phyloP scores from a whole-genome alignment of 495 filamentous ascomycete genomes.

The Geopyxis carbonaria region DNA sequence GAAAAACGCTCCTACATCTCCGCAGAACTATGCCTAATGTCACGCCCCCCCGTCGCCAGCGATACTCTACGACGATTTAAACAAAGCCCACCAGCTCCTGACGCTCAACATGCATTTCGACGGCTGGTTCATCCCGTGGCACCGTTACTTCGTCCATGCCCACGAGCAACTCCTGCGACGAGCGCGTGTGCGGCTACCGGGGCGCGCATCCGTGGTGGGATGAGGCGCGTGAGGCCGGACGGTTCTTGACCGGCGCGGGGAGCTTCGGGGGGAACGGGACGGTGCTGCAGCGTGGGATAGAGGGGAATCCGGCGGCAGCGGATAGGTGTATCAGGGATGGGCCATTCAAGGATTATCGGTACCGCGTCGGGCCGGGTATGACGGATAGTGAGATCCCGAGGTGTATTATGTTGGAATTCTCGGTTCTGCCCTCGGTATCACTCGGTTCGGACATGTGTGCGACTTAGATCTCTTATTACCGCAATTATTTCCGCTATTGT shows the following conservation, averaged over 20 bases:
- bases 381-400: too few species aligned
- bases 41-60: constrained; percentile 30
- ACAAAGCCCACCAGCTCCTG: constrained; percentile 5
- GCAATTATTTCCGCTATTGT: too few species aligned
- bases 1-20: constrained; percentile 34
- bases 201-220: neutral
- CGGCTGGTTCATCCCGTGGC: constrained; percentile 27
- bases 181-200: neutral
- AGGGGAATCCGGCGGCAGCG: too few species aligned
- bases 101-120: constrained; percentile 10
- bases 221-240: neutral
- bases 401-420: too few species aligned
- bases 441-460: too few species aligned
- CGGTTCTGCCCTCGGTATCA: too few species aligned
- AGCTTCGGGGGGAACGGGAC: too few species aligned
- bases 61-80: constrained; percentile 52
- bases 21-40: constrained; percentile 45
- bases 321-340: constrained; percentile 11
- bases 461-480: too few species aligned
- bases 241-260: too few species aligned
- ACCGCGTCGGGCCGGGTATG: too few species aligned
- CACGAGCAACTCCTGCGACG: neutral
- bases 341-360: constrained; percentile 12
- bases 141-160: constrained; percentile 8
- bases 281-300: too few species aligned